A percentile compares a stretch with the other conserved stretches of the same genome.
phyloP scores from a whole-genome alignment of 768 basidiomycete species.

The Mycena galopus region DNA sequence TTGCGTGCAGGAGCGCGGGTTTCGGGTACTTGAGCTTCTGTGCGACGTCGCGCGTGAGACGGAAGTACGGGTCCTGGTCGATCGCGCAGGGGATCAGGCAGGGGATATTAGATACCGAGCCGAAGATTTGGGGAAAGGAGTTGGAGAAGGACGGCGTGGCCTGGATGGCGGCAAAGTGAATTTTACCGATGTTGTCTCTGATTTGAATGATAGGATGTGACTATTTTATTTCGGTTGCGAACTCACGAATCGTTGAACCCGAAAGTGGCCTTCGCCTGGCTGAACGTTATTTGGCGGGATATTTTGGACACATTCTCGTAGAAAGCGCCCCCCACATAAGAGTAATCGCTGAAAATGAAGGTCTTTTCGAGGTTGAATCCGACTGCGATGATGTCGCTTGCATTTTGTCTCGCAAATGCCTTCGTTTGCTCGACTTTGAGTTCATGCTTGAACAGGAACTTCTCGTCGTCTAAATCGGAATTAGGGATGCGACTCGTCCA shows the following conservation, averaged over 20 bases:
- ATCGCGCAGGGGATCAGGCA: conserved; percentile 98
- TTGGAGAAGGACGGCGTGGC: conserved; percentile 97
- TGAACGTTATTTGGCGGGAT: conserved; percentile 92
- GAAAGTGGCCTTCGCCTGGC: conserved; percentile 94
- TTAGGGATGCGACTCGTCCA: not conserved
- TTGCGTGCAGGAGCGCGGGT: conserved; percentile 91
- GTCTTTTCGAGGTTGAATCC: conserved; percentile 94
- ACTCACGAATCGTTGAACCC: conserved; percentile 96
- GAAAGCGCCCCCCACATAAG: conserved; percentile 91
- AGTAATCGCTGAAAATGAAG: conserved; percentile 96
- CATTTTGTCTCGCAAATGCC: conserved; percentile 85
- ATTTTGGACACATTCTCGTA: conserved; percentile 95
- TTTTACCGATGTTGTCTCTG: conserved; percentile 98
- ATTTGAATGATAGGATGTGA: not conserved
- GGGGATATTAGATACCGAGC: conserved; percentile 83
- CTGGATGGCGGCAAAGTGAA: conserved; percentile 96
- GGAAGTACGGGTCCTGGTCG: conserved; percentile 98
- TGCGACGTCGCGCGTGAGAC: conserved; percentile 95
- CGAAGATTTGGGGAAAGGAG: conserved; percentile 98
- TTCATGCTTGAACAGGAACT: conserved; percentile 97
- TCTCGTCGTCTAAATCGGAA: conserved; percentile 87
- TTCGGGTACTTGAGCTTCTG: conserved; percentile 96
- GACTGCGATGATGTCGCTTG: conserved; percentile 96
- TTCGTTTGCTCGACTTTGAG: conserved; percentile 91
- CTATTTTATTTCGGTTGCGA: not conserved